Conservation (phyloP, 1,139 yeast species). For the Yamadazyma friedrichii region DNA sequence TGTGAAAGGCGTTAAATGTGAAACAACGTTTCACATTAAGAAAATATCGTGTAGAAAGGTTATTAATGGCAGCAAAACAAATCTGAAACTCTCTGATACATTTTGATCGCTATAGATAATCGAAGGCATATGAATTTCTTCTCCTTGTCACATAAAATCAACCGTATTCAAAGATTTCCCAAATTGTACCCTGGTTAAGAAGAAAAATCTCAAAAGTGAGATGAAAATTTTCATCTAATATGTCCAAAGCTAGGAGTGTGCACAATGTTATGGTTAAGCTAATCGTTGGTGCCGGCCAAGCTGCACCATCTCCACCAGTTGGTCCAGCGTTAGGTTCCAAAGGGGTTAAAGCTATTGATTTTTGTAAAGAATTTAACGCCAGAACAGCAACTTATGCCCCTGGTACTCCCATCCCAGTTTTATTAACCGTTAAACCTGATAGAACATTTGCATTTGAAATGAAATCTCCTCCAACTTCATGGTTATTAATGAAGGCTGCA, state of each 20-base stretch:
- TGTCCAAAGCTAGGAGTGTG: slow-evolving; percentile 21
- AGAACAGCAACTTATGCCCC: slow-evolving; percentile 85
- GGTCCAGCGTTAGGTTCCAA: slow-evolving; percentile 99
- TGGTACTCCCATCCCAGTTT: slow-evolving; percentile 87
- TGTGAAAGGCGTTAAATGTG: no score
- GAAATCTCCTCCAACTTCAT: slow-evolving; percentile 91
- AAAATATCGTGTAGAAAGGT: no score
- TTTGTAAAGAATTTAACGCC: slow-evolving; percentile 97
- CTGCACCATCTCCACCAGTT: slow-evolving; percentile 98
- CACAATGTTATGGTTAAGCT: slow-evolving; percentile 70
- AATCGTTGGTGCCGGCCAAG: slow-evolving; percentile 97
- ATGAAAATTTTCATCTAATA: slow-evolving; percentile 20
- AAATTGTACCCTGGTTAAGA: no score
- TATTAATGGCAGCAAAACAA: no score
- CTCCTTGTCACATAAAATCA: no score
- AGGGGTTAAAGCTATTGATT: slow-evolving; percentile 98
- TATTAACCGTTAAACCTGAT: slow-evolving; percentile 87
- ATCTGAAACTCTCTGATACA: no score
- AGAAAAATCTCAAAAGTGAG: neutral
- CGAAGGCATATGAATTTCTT: no score
- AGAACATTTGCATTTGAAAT: slow-evolving; percentile 82
- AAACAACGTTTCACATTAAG: no score
- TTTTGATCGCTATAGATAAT: no score
- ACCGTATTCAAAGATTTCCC: no score
- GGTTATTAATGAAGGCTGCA: slow-evolving; percentile 81